phyloP scores from a whole-genome alignment of 208 protist genomes.

The Crithidia sp. region DNA sequence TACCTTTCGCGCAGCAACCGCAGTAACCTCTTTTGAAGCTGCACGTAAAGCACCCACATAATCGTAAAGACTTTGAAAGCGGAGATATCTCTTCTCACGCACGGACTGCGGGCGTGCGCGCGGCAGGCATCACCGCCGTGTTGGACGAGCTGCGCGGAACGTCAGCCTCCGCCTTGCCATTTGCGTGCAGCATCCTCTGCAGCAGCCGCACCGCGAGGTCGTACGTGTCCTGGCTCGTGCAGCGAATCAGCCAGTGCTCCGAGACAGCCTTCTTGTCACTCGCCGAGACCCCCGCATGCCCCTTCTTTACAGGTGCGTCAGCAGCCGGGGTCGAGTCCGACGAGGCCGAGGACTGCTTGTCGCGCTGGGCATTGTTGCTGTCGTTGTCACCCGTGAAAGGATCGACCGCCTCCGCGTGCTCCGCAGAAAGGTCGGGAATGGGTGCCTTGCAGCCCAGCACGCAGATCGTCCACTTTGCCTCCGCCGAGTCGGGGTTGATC shows the following conservation, averaged over 20 bases:
- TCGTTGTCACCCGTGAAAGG: not conserved
- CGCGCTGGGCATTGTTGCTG: not conserved
- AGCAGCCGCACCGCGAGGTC: conserved; percentile 10
- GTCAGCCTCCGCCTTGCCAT: not conserved
- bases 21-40: too few species aligned
- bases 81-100: too few species aligned
- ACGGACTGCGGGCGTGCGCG: not conserved
- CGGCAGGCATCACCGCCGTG: not conserved
- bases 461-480: conserved; percentile 6
- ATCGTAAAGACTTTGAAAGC: too few species aligned
- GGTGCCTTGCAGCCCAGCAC: conserved; percentile 5
- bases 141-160: not conserved
- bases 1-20: too few species aligned
- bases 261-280: not conserved
- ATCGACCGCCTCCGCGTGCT: not conserved
- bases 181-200: not conserved
- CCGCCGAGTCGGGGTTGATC: not conserved
- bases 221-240: conserved; percentile 8
- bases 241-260: not conserved
- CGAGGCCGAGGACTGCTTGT: not conserved
- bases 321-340: not conserved
- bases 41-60: too few species aligned
- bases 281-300: not conserved
- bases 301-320: not conserved
- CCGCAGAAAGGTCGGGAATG: not conserved